A percentile compares a stretch with the other conserved stretches of the same genome.
phyloP scores from a whole-genome alignment of 176 grass and related monocot genomes.

The Phoenix roebelenii region DNA sequence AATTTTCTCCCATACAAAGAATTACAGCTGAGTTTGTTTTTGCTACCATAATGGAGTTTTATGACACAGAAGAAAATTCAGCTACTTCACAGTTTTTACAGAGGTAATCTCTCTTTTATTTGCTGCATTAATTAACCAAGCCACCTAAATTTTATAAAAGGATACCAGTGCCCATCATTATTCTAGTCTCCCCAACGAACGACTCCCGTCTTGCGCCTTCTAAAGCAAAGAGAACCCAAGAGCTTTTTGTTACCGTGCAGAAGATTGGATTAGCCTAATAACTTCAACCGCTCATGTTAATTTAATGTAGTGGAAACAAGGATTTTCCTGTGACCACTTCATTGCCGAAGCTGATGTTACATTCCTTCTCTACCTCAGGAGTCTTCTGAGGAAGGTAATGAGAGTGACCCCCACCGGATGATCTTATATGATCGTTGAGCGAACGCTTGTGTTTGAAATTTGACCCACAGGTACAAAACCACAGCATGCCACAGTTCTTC shows the following conservation, averaged over 20 bases:
- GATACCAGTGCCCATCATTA: background rate
- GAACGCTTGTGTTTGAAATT: slow-evolving; percentile 97
- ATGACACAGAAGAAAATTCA: slow-evolving; percentile 70
- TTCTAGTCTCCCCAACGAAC: slow-evolving; percentile 20
- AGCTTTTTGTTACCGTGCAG: slow-evolving; percentile 8
- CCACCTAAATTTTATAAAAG: too few relatives aligned
- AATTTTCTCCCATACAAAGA: too few relatives aligned
- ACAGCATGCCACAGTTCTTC: slow-evolving; percentile 95
- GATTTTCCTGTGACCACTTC: background rate
- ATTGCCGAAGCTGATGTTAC: slow-evolving; percentile 42
- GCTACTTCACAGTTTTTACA: slow-evolving; percentile 49
- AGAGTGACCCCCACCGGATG: slow-evolving; percentile 52
- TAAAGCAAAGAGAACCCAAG: too few relatives aligned
- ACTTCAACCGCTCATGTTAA: background rate
- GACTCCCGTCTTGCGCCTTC: background rate
- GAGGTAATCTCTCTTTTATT: background rate
- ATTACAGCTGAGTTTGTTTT: too few relatives aligned
- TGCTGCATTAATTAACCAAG: background rate
- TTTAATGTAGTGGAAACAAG: background rate
- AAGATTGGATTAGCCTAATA: slow-evolving; percentile 1
- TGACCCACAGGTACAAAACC: slow-evolving; percentile 90
- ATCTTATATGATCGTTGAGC: slow-evolving; percentile 80
- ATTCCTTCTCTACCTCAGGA: slow-evolving; percentile 14
- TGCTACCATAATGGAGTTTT: too few relatives aligned
- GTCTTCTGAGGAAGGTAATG: slow-evolving; percentile 3